Evolutionary conservation across 441 rosid species (phyloP).

Genomic region (Syzygium syzygioides): DNA sequence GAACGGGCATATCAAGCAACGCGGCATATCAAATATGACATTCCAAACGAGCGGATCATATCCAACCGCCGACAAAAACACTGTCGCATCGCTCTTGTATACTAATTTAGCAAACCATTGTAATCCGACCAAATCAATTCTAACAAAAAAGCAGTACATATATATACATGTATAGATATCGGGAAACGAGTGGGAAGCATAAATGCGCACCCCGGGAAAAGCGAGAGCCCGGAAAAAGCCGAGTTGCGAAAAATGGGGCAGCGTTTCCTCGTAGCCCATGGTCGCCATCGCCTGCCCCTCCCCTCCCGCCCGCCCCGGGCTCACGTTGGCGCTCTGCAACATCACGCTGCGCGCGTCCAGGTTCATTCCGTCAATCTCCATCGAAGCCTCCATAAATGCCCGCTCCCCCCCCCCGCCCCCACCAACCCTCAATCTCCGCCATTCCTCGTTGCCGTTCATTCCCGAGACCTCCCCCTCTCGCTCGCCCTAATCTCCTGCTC

Average conservation of each 20-base stretch:
- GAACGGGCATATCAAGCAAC: too few relatives aligned
- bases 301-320: not conserved
- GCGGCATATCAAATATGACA: too few relatives aligned
- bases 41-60: not conserved
- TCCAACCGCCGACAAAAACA: not conserved
- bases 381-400: not conserved
- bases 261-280: not conserved
- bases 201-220: not conserved
- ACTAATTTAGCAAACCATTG: not conserved
- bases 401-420: not conserved
- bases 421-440: not conserved
- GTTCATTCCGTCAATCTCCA: not conserved
- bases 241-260: not conserved
- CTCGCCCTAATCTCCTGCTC: not conserved
- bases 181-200: not conserved
- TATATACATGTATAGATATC: not conserved
- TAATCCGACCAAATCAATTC: not conserved
- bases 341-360: constrained; percentile 10
- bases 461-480: not conserved
- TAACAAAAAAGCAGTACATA: not conserved
- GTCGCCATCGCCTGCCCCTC: not conserved
- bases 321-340: not conserved
- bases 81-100: not conserved
- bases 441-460: not conserved
- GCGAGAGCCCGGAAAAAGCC: not conserved